These are phyloP conservation scores for Ustanciosporium gigantosporum DNA, from an alignment of 1,284 basidiomycete genomes.

Conservation along the genomic window DNA sequence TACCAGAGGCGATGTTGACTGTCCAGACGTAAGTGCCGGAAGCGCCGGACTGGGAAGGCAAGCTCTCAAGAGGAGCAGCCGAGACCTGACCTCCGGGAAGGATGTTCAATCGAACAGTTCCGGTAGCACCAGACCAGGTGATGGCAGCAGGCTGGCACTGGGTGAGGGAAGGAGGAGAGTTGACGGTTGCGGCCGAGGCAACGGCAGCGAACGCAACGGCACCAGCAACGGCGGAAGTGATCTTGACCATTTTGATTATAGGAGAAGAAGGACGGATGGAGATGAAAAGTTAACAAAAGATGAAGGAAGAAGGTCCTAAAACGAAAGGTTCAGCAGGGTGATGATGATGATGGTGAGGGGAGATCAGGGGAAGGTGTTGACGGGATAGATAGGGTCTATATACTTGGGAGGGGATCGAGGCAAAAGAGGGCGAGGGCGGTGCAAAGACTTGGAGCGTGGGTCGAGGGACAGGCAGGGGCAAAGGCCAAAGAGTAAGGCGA, in stretches of 20 bases:
- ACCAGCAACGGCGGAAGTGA: slow-evolving; percentile 29
- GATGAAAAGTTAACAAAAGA: slow-evolving; percentile 1
- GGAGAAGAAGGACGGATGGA: background rate
- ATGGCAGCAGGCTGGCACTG: slow-evolving; percentile 33
- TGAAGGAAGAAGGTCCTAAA: background rate
- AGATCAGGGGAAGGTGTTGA: too few relatives aligned
- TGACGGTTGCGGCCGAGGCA: slow-evolving; percentile 21
- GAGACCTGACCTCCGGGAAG: slow-evolving; percentile 35
- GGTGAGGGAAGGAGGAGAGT: slow-evolving; percentile 35
- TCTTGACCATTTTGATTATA: slow-evolving; percentile 37
- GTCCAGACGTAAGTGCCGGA: slow-evolving; percentile 51
- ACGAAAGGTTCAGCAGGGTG: background rate
- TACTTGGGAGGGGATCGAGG: too few relatives aligned
- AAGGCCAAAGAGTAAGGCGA: too few relatives aligned
- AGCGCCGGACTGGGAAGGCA: slow-evolving; percentile 43
- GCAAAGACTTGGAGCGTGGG: background rate
- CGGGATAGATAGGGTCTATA: slow-evolving; percentile 2
- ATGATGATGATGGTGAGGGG: background rate
- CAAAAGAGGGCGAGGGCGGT: too few relatives aligned
- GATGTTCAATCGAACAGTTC: slow-evolving; percentile 26
- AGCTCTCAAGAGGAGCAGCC: slow-evolving; percentile 35
- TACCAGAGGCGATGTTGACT: slow-evolving; percentile 55
- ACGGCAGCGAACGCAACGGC: slow-evolving; percentile 35
- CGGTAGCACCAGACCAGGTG: slow-evolving; percentile 23
- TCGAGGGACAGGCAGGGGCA: background rate